A percentile compares a stretch with the other conserved stretches of the same genome.
Evolutionary conservation across 352 stramenopile genomes (phyloP).

Genomic region (Pythium sukuiense): DNA sequence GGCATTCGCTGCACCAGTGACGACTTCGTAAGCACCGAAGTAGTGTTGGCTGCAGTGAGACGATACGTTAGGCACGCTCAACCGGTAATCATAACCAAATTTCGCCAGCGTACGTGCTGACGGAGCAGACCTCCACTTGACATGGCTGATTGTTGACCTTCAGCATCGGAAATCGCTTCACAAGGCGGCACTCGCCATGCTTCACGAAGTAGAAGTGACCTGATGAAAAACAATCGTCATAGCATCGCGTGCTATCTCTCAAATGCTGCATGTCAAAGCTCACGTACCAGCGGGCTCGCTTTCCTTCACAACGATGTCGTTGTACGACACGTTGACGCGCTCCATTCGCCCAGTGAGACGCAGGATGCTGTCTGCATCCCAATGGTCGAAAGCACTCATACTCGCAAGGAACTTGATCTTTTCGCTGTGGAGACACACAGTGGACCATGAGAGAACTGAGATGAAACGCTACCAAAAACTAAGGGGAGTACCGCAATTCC

Average conservation of each 20-base stretch:
- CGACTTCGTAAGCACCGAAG: constrained; percentile 61
- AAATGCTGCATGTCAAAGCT: neutral
- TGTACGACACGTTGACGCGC: constrained; percentile 57
- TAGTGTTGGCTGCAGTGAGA: constrained; percentile 43
- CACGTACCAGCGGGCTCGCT: constrained; percentile 53
- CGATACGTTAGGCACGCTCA: neutral
- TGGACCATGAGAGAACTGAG: too few species aligned
- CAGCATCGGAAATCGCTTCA: constrained; percentile 46
- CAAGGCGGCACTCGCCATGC: constrained; percentile 59
- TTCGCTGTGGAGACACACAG: constrained; percentile 30
- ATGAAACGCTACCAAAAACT: too few species aligned
- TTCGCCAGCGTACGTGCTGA: constrained; percentile 39
- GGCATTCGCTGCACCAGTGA: constrained; percentile 37
- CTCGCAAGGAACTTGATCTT: constrained; percentile 63
- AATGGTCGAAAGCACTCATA: constrained; percentile 53
- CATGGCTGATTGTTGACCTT: constrained; percentile 25
- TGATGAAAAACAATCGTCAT: constrained; percentile 8
- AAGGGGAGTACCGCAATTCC: constrained; percentile 42
- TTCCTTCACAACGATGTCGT: constrained; percentile 60
- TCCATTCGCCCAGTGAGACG: constrained; percentile 63
- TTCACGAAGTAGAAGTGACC: constrained; percentile 68
- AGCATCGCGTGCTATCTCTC: too few species aligned
- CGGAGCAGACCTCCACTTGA: constrained; percentile 57
- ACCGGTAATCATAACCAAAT: too few species aligned
- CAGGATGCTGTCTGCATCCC: constrained; percentile 60